These are phyloP conservation scores for Bryum argenteum DNA, from an alignment of 225 moss, liverwort and hornwort genomes.

Conservation along the genomic window DNA sequence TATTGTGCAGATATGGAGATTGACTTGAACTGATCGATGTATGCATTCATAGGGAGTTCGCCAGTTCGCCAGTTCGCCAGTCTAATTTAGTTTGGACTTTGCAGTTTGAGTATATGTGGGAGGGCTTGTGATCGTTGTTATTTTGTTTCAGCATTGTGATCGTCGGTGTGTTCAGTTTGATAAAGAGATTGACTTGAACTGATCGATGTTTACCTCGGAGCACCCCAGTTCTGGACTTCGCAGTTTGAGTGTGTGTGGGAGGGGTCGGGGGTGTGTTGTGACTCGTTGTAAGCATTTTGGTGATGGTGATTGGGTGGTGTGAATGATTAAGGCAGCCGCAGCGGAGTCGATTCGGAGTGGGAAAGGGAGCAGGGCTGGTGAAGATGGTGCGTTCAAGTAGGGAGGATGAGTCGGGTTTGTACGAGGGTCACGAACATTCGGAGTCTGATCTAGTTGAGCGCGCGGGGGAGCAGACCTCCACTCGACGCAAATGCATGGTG, in stretches of 20 bases:
- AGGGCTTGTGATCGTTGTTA: too few relatives aligned
- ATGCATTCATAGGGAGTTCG: too few relatives aligned
- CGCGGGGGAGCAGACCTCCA: neutral
- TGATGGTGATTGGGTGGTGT: neutral
- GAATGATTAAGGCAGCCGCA: neutral
- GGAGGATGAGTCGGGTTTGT: conserved; percentile 31
- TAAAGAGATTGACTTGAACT: too few relatives aligned
- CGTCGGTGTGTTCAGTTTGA: neutral
- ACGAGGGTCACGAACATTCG: conserved; percentile 3
- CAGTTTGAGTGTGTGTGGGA: neutral
- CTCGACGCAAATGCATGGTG: conserved; percentile 23
- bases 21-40: too few relatives aligned
- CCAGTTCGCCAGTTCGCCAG: too few relatives aligned
- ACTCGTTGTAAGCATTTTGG: neutral
- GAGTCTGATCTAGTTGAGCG: neutral
- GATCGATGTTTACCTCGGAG: too few relatives aligned
- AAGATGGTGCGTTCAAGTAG: conserved; percentile 18
- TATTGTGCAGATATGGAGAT: too few relatives aligned
- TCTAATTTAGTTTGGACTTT: too few relatives aligned
- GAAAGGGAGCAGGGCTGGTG: neutral
- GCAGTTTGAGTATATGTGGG: too few relatives aligned
- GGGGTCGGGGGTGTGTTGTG: neutral
- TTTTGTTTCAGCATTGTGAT: neutral
- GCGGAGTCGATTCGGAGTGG: neutral
- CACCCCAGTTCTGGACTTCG: too few relatives aligned